A percentile compares a stretch with the other conserved stretches of the same genome.
Evolutionary conservation across 768 basidiomycete genomes (phyloP).

Genomic region (Termitomyces sp.): DNA sequence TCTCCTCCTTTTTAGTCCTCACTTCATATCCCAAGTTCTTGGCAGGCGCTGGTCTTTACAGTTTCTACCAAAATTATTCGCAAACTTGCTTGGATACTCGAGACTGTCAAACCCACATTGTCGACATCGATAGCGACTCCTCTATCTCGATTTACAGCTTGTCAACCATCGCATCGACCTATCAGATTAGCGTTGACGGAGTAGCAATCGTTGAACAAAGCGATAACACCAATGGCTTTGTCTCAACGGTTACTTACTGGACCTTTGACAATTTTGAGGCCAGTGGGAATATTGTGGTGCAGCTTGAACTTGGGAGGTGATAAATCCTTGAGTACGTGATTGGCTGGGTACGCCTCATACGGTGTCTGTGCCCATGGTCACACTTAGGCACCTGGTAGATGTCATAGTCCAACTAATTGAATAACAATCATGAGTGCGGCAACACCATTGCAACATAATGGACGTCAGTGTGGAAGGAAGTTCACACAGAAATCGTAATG

Average conservation of each 20-base stretch:
- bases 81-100: conserved; percentile 21
- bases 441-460: neutral
- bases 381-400: too few relatives aligned
- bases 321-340: neutral
- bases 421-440: too few relatives aligned
- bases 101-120: conserved; percentile 49
- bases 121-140: conserved; percentile 44
- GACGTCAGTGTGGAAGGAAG: neutral
- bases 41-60: conserved; percentile 41
- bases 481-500: too few relatives aligned
- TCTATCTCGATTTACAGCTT: conserved; percentile 48
- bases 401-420: too few relatives aligned
- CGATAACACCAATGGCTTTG: conserved; percentile 51
- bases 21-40: neutral
- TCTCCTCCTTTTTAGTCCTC: conserved; percentile 22
- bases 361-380: too few relatives aligned
- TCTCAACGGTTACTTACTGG: conserved; percentile 36
- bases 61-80: conserved; percentile 59
- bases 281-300: conserved; percentile 7
- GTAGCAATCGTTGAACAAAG: conserved; percentile 43
- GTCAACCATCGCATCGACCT: conserved; percentile 46
- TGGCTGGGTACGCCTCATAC: neutral
- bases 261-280: conserved; percentile 45
- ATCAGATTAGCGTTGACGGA: conserved; percentile 42
- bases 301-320: conserved; percentile 14